These are phyloP conservation scores for Apiospora rasikravindrae DNA, from an alignment of 2,329 filamentous ascomycete genomes.

Conservation along the genomic window DNA sequence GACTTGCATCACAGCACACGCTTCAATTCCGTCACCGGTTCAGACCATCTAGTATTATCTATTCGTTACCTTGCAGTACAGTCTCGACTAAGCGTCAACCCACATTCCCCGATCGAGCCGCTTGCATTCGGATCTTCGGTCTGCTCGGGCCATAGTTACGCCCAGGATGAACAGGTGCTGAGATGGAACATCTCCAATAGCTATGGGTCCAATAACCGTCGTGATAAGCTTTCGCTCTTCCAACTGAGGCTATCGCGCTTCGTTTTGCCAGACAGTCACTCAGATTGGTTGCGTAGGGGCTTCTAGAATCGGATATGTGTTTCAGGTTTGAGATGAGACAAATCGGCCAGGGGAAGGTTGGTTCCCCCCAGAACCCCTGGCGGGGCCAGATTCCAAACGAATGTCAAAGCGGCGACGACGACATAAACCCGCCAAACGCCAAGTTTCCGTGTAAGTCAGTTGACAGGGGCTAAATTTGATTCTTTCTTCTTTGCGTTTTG, in stretches of 20 bases:
- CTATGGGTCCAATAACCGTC: background rate
- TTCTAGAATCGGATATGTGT: background rate
- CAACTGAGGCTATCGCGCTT: background rate
- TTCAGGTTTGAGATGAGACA: slow-evolving; percentile 5
- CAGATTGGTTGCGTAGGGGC: background rate
- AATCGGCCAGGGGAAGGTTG: background rate
- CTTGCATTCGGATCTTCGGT: background rate
- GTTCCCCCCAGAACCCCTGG: background rate
- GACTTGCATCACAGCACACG: too few relatives aligned
- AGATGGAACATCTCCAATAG: background rate
- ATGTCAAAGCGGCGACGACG: background rate
- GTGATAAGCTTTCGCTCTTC: background rate
- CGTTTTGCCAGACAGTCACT: too few relatives aligned
- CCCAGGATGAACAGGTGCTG: background rate
- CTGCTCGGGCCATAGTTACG: background rate
- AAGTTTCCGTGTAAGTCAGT: background rate
- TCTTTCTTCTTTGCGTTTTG: background rate
- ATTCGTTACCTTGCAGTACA: too few relatives aligned
- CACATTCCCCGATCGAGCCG: too few relatives aligned
- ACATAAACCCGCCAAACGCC: background rate
- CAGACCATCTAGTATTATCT: too few relatives aligned
- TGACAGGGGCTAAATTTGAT: too few relatives aligned
- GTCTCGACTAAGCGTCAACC: too few relatives aligned
- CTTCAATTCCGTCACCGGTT: too few relatives aligned
- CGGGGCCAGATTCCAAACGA: background rate